These are phyloP conservation scores for Sphaerulina musiva DNA, from an alignment of 2,329 filamentous ascomycete species.

Conservation along the genomic window DNA sequence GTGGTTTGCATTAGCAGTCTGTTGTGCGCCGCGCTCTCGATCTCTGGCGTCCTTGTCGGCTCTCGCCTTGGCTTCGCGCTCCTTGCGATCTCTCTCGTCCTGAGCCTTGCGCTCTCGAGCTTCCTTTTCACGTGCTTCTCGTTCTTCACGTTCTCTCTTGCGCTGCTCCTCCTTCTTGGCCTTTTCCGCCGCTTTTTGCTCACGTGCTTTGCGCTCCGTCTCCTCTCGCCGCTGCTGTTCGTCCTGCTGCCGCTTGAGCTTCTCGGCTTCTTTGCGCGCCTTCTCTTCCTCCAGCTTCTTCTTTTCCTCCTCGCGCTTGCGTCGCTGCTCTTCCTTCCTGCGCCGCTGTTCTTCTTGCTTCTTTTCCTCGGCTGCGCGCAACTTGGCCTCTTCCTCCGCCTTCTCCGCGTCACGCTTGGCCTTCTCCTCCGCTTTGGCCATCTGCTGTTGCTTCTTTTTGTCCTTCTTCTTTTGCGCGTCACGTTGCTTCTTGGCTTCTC, in stretches of 20 bases:
- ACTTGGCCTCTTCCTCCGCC: slow-evolving; percentile 75
- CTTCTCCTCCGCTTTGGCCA: slow-evolving; percentile 83
- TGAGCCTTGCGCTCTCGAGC: slow-evolving; percentile 60
- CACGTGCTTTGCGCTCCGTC: slow-evolving; percentile 72
- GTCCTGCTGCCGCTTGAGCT: slow-evolving; percentile 69
- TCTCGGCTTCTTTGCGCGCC: slow-evolving; percentile 76
- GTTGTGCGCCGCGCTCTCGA: slow-evolving; percentile 38
- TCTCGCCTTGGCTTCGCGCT: slow-evolving; percentile 52
- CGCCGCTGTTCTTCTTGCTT: slow-evolving; percentile 71
- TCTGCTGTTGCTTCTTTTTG: slow-evolving; percentile 82
- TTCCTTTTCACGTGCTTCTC: slow-evolving; percentile 63
- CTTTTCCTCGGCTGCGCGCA: slow-evolving; percentile 68
- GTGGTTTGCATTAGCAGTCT: slow-evolving; percentile 33
- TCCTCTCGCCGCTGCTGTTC: slow-evolving; percentile 82
- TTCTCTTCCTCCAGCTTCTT: slow-evolving; percentile 87
- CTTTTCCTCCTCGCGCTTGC: slow-evolving; percentile 83
- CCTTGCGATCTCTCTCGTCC: slow-evolving; percentile 52
- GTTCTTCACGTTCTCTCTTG: slow-evolving; percentile 67
- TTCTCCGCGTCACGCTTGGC: slow-evolving; percentile 81
- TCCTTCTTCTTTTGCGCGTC: slow-evolving; percentile 95
- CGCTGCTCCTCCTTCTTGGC: slow-evolving; percentile 64
- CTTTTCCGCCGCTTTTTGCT: slow-evolving; percentile 74
- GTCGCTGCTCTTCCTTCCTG: slow-evolving; percentile 83
- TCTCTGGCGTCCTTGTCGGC: slow-evolving; percentile 38
- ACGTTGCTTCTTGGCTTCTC: slow-evolving; percentile 86